A percentile compares a stretch with the other conserved stretches of the same genome.
These are phyloP conservation scores for Coemansia sp. DNA, from an alignment of 192 early-diverging fungal species.

Conservation along the genomic window DNA sequence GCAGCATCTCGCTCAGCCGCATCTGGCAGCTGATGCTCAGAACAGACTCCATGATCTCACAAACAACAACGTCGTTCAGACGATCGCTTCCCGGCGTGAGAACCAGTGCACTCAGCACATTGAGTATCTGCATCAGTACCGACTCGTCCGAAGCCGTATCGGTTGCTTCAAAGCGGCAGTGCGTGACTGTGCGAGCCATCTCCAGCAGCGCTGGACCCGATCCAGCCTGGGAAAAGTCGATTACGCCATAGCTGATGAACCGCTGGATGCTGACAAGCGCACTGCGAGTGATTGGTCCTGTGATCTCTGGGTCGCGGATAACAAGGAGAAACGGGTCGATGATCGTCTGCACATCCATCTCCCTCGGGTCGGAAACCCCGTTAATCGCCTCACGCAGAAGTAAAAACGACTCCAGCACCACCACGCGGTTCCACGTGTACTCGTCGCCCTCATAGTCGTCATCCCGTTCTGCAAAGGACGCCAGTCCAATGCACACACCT, in stretches of 20 bases:
- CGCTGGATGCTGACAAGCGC: conserved; percentile 89
- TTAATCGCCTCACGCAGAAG: conserved; percentile 44
- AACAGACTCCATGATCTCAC: conserved; percentile 96
- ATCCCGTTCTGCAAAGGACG: conserved; percentile 37
- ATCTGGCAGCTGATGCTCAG: conserved; percentile 97
- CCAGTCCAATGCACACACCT: conserved; percentile 42
- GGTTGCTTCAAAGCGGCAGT: conserved; percentile 95
- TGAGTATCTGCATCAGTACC: conserved; percentile 86
- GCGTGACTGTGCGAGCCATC: conserved; percentile 77
- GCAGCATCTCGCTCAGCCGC: conserved; percentile 68
- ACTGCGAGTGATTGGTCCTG: conserved; percentile 89
- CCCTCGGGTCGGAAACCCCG: conserved; percentile 54
- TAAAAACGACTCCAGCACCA: conserved; percentile 48
- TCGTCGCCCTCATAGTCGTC: conserved; percentile 30
- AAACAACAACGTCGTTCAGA: conserved; percentile 89
- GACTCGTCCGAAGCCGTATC: conserved; percentile 93
- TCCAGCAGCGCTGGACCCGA: conserved; percentile 41
- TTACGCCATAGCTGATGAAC: conserved; percentile 80
- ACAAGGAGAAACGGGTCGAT: conserved; percentile 92
- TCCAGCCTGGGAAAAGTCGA: conserved; percentile 46
- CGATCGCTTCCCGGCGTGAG: conserved; percentile 66
- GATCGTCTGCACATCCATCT: conserved; percentile 69
- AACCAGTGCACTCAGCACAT: conserved; percentile 74
- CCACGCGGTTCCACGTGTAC: conserved; percentile 29
- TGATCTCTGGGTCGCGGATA: conserved; percentile 88